These are phyloP conservation scores for Hagleromyces aurorensis DNA, from an alignment of 805 yeast genomes.

Conservation along the genomic window DNA sequence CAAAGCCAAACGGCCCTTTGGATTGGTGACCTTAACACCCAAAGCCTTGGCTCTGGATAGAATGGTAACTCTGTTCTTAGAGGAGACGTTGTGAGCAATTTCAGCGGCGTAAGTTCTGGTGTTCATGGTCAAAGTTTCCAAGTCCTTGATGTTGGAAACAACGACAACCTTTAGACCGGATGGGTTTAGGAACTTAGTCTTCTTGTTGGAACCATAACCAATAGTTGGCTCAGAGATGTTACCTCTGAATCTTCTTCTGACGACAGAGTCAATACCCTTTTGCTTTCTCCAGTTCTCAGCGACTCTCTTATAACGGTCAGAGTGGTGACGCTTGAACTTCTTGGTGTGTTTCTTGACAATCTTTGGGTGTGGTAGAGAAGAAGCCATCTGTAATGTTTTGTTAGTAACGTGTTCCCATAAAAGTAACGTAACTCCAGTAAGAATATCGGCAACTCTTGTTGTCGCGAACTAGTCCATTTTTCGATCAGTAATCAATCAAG, in stretches of 20 bases:
- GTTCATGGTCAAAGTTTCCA: conserved; percentile 93
- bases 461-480: too few relatives aligned
- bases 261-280: conserved; percentile 99
- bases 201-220: conserved; percentile 99
- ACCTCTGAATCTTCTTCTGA: conserved; percentile 99
- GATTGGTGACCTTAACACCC: conserved; percentile 98
- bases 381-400: conserved; percentile 75
- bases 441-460: too few relatives aligned
- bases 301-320: conserved; percentile 98
- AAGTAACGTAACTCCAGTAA: neutral
- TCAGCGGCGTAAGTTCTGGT: conserved; percentile 99
- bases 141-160: conserved; percentile 86
- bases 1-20: conserved; percentile 95
- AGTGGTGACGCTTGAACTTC: conserved; percentile 99
- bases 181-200: conserved; percentile 91
- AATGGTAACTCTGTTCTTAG: conserved; percentile 95
- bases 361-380: conserved; percentile 97
- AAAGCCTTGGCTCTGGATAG: conserved; percentile 95
- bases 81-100: conserved; percentile 97
- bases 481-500: too few relatives aligned
- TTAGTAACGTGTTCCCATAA: too few relatives aligned
- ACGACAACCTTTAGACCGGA: conserved; percentile 97
- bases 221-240: conserved; percentile 98
- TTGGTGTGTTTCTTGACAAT: conserved; percentile 98
- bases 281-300: conserved; percentile 99